A percentile compares a stretch with the other conserved stretches of the same genome.
These are phyloP conservation scores for Kazachstania psychrophila DNA, from an alignment of 805 yeast species.

Conservation along the genomic window DNA sequence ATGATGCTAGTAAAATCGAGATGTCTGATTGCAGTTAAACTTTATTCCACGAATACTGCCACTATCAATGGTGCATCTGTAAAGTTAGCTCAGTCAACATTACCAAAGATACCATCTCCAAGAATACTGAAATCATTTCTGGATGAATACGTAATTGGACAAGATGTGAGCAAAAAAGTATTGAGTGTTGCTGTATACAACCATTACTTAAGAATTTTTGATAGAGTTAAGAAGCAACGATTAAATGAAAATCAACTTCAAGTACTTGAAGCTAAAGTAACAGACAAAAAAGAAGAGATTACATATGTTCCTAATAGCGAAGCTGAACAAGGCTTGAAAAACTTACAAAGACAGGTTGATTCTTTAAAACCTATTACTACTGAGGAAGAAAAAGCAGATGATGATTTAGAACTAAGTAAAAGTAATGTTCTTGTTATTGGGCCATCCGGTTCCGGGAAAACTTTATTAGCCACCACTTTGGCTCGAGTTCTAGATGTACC, in stretches of 20 bases:
- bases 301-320: constrained; percentile 20
- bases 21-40: not conserved
- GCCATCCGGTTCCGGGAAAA: constrained; percentile 57
- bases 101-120: constrained; percentile 38
- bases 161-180: constrained; percentile 46
- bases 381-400: constrained; percentile 25
- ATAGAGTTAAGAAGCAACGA: constrained; percentile 30
- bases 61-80: constrained; percentile 9
- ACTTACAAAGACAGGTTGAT: constrained; percentile 25
- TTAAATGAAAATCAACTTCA: constrained; percentile 20
- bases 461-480: constrained; percentile 45
- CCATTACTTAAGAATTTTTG: constrained; percentile 43
- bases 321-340: constrained; percentile 24
- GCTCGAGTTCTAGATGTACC: constrained; percentile 47
- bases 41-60: not conserved
- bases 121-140: constrained; percentile 35
- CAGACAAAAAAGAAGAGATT: constrained; percentile 14
- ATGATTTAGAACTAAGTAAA: constrained; percentile 42
- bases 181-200: constrained; percentile 54
- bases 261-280: constrained; percentile 22
- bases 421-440: constrained; percentile 49
- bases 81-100: constrained; percentile 10
- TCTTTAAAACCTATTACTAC: constrained; percentile 8
- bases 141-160: constrained; percentile 49
- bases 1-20: not conserved